These are phyloP conservation scores for Themeda triandra DNA, from an alignment of 176 grass and related monocot genomes.

Conservation along the genomic window DNA sequence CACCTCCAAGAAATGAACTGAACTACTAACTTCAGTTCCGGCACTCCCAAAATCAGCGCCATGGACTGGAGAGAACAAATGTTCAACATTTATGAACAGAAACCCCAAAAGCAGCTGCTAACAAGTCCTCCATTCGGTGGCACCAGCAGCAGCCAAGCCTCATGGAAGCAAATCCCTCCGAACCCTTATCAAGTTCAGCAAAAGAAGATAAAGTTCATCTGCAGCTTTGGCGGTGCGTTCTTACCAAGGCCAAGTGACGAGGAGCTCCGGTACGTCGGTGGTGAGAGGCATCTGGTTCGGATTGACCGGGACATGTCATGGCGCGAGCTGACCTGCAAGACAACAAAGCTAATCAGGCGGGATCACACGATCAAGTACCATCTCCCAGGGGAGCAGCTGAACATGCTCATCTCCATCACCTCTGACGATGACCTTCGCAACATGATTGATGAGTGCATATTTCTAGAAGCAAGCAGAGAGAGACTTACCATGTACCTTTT, in stretches of 20 bases:
- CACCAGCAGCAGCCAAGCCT: constrained; percentile 21
- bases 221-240: constrained; percentile 75
- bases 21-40: constrained; percentile 28
- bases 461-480: constrained; percentile 37
- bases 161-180: constrained; percentile 18
- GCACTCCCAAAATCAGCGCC: neutral
- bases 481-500: constrained; percentile 78
- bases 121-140: constrained; percentile 30
- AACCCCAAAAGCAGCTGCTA: neutral
- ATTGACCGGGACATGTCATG: constrained; percentile 58
- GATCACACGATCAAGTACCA: constrained; percentile 77
- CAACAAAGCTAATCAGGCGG: constrained; percentile 38
- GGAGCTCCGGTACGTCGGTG: constrained; percentile 72
- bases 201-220: constrained; percentile 67
- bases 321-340: constrained; percentile 55
- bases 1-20: constrained; percentile 23
- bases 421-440: constrained; percentile 70
- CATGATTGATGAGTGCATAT: constrained; percentile 83
- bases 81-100: neutral
- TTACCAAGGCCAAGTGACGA: constrained; percentile 74
- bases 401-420: constrained; percentile 78
- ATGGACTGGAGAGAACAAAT: constrained; percentile 35
- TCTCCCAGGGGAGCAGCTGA: constrained; percentile 65
- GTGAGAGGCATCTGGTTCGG: constrained; percentile 61
- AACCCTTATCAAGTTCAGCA: constrained; percentile 14